Base-by-base conservation (phyloP, 305 asterid species). In the Nicotiana rustica region DNA sequence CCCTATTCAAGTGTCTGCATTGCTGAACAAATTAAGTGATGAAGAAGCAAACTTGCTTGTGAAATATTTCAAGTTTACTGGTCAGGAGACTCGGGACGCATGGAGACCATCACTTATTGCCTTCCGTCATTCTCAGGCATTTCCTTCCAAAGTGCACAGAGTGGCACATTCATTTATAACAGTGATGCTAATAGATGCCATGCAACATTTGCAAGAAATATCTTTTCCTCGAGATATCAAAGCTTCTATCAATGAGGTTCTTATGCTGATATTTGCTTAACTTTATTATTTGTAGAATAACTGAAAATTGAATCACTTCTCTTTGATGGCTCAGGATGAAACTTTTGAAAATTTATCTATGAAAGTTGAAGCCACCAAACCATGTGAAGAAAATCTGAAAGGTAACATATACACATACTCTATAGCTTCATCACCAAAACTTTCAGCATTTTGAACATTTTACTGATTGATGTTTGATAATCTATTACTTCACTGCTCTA, bases 91-190 rank as follows among this genome's bases (percentile, higher is more conserved):
- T 55, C 89, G 89, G 89, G 85, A 80, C 71, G 78, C 86, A 36
- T 92, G 98, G 97, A 88, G 82, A 82, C 97, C 98, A 64, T 96
- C 98, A 79, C 98, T 96, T 77, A 93, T 93, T 78, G 93, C 95
- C 81, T 96, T 91, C 84, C 99, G 97, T 64, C 97, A 90, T 84
- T 92, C 90, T 90, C 99, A 95, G 89, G 91, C 93, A 86, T 90
- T 90, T 87, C 97, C 98, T 14, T 96, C 97, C 82, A 88, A 90
- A 60, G 90, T 94, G 83, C 86, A 89, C 83, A 87, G 84, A 73
- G 97, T 95, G 75, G 69, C 80, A 68, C 99, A 96, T 88, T 95
- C 98, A 47, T 88, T 89, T 88, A 89, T 96, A 89, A 91, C 99
- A 33, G 91, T 91, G 82, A 86, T 93, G 86, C 90, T 96, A 73